These are phyloP conservation scores for Candida qinlingensis DNA, from an alignment of 805 yeast species.

Conservation along the genomic window DNA sequence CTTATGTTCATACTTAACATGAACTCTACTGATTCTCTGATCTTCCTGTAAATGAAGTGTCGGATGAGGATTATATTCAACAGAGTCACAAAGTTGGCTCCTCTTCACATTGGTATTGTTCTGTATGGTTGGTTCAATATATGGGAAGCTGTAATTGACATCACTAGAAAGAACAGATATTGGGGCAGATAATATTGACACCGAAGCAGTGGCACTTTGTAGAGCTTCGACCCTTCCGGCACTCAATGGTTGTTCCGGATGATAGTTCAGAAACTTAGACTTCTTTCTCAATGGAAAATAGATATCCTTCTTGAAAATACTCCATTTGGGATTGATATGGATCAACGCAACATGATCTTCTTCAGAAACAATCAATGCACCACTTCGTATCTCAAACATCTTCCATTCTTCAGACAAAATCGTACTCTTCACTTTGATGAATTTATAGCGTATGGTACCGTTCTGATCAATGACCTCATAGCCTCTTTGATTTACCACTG, in stretches of 20 bases:
- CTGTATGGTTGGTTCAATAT: conserved; percentile 14
- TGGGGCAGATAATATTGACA: not conserved
- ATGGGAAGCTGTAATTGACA: conserved; percentile 8
- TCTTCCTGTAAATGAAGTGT: conserved; percentile 1
- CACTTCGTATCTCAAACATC: conserved; percentile 2
- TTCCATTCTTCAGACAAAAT: conserved; percentile 1
- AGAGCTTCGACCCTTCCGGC: not conserved
- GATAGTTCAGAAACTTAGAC: not conserved
- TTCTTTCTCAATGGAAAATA: conserved; percentile 5
- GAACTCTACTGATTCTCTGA: conserved; percentile 2
- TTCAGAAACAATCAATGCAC: not conserved
- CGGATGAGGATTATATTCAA: conserved; percentile 7
- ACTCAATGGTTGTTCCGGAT: not conserved
- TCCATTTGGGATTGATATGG: conserved; percentile 8
- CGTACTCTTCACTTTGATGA: not conserved
- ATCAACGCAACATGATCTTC: conserved; percentile 3
- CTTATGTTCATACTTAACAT: conserved; percentile 3
- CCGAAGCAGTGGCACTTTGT: not conserved
- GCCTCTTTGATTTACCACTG: not conserved
- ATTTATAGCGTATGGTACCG: conserved; percentile 1
- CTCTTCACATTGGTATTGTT: conserved; percentile 4
- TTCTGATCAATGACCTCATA: conserved; percentile 1
- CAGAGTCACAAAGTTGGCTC: not conserved
- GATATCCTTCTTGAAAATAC: conserved; percentile 7
- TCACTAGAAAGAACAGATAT: not conserved